Conservation (phyloP, 1,284 basidiomycete species). For the Melampsora abietis-canadensis region DNA sequence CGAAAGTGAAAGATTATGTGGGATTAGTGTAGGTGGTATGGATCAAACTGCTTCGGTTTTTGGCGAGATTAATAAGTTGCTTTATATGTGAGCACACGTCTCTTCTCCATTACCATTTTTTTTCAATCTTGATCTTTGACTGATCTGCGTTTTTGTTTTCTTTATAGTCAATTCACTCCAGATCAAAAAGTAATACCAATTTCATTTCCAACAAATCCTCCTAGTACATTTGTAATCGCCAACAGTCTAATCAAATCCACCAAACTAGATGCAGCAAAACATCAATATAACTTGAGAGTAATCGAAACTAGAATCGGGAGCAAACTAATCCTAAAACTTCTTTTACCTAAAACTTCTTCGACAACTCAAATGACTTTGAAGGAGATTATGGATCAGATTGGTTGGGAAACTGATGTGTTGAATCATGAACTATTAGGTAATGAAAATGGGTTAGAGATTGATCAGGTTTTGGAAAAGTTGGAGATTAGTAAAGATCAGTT, state of each 20-base stretch:
- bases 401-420: not conserved
- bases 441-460: not conserved
- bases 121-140: not conserved
- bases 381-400: not conserved
- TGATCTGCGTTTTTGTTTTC: not conserved
- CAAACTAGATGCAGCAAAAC: conserved; percentile 25
- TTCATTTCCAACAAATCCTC: not conserved
- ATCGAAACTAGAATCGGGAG: conserved; percentile 20
- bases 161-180: conserved; percentile 23
- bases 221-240: conserved; percentile 23
- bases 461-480: not conserved
- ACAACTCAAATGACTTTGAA: not conserved
- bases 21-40: conserved; percentile 31
- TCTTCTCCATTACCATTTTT: not conserved
- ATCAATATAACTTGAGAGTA: conserved; percentile 31
- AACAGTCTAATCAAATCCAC: conserved; percentile 34
- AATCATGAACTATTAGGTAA: not conserved
- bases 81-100: conserved; percentile 20
- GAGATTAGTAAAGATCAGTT: conserved; percentile 7
- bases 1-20: conserved; percentile 12
- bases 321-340: not conserved
- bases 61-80: conserved; percentile 20
- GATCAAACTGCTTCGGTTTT: conserved; percentile 37
- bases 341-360: not conserved
- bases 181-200: conserved; percentile 10